These are phyloP conservation scores for Rhodosporidiobolus odoratus DNA, from an alignment of 768 basidiomycete genomes.

Conservation along the genomic window DNA sequence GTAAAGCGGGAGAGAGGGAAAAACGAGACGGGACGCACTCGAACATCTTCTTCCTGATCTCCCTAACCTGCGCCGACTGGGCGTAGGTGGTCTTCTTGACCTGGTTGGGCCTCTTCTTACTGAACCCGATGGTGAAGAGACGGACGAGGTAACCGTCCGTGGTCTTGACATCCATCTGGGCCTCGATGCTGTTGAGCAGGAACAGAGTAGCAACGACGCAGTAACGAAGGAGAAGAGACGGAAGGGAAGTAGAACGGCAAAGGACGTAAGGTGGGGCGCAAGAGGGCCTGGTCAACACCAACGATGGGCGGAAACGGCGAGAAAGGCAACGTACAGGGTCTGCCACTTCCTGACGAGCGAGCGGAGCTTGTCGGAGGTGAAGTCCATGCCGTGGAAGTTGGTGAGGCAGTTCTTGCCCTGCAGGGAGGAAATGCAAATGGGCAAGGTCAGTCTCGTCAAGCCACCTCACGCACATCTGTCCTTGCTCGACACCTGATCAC, in stretches of 20 bases:
- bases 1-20: not conserved
- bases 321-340: constrained; percentile 55
- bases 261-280: not conserved
- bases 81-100: constrained; percentile 99
- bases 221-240: not conserved
- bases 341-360: constrained; percentile 99
- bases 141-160: constrained; percentile 99
- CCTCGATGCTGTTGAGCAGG: constrained; percentile 61
- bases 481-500: too few species aligned
- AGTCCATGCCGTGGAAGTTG: constrained; percentile 99
- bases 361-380: constrained; percentile 99
- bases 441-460: not conserved
- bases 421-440: constrained; percentile 55
- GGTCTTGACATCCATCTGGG: constrained; percentile 97
- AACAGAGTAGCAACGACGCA: not conserved
- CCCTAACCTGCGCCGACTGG: constrained; percentile 85
- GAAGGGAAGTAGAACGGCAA: not conserved
- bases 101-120: constrained; percentile 90
- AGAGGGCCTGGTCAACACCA: not conserved
- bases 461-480: too few species aligned
- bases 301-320: too few species aligned
- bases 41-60: constrained; percentile 99
- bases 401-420: constrained; percentile 95
- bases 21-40: constrained; percentile 44
- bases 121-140: constrained; percentile 98